phyloP scores from a whole-genome alignment of 2,329 filamentous ascomycete genomes.

The Alternaria longipes region DNA sequence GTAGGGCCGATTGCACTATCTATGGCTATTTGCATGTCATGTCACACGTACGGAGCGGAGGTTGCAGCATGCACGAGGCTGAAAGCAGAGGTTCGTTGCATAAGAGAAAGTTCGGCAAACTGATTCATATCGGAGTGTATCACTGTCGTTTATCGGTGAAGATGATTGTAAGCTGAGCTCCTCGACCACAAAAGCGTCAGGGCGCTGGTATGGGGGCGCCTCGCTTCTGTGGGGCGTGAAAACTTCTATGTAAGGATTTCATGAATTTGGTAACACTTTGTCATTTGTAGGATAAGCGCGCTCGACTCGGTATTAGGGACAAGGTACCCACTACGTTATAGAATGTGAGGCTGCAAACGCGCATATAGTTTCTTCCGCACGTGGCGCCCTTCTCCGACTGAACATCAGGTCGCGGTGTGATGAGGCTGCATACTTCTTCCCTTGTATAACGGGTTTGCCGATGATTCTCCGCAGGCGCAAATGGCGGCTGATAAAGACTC shows the following conservation, averaged over 20 bases:
- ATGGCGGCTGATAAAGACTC: slow-evolving; percentile 7
- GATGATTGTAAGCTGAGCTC: slow-evolving; percentile 19
- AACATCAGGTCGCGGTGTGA: slow-evolving; percentile 11
- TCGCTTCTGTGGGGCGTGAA: slow-evolving; percentile 13
- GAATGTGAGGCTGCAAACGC: slow-evolving; percentile 13
- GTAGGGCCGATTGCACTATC: slow-evolving; percentile 15
- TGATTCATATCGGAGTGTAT: slow-evolving; percentile 29
- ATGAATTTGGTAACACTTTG: slow-evolving; percentile 11
- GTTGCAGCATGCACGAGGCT: slow-evolving; percentile 18
- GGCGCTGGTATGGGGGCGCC: not conserved
- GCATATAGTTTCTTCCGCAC: slow-evolving; percentile 17
- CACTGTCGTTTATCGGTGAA: slow-evolving; percentile 29
- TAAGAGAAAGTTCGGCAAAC: slow-evolving; percentile 9
- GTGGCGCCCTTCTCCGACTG: slow-evolving; percentile 21
- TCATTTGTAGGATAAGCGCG: slow-evolving; percentile 25
- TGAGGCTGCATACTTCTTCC: slow-evolving; percentile 10
- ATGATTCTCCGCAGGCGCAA: slow-evolving; percentile 2
- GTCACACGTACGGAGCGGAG: slow-evolving; percentile 7
- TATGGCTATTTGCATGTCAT: slow-evolving; percentile 5
- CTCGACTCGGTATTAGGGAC: slow-evolving; percentile 10
- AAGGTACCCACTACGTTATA: slow-evolving; percentile 14
- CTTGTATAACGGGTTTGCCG: slow-evolving; percentile 4
- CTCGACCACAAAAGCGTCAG: not conserved
- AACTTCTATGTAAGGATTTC: slow-evolving; percentile 3
- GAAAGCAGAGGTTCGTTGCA: slow-evolving; percentile 4